phyloP scores from a whole-genome alignment of 345 rosid species.

The Durio zibethinus region DNA sequence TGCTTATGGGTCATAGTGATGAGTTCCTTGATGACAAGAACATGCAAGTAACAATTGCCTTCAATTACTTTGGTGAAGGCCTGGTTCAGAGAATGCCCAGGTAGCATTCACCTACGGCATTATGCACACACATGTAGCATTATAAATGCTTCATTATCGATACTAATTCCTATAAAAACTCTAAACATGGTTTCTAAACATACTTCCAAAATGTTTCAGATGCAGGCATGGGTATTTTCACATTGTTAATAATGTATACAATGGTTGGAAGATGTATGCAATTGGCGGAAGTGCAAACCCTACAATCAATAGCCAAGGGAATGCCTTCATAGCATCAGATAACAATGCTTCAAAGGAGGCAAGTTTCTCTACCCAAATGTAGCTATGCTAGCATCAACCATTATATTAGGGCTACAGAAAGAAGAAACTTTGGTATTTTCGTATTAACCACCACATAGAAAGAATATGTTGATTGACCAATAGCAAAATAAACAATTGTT shows the following conservation, averaged over 20 bases:
- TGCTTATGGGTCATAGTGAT: constrained; percentile 75
- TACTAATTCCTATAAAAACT: background rate
- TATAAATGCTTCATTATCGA: background rate
- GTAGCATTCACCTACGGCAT: constrained; percentile 20
- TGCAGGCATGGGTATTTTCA: constrained; percentile 75
- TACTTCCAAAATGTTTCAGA: constrained; percentile 30
- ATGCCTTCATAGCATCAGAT: constrained; percentile 53
- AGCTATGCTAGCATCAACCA: background rate
- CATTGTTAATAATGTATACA: constrained; percentile 57
- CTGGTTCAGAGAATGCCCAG: constrained; percentile 72
- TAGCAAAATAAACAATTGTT: background rate
- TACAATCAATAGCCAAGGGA: constrained; percentile 70
- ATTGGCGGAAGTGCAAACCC: constrained; percentile 77
- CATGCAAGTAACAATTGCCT: constrained; percentile 70
- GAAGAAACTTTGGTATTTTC: background rate
- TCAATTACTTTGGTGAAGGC: constrained; percentile 64
- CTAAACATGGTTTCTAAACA: background rate
- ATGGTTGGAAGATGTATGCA: constrained; percentile 63
- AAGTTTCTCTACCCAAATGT: constrained; percentile 7
- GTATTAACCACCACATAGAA: background rate
- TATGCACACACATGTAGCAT: background rate
- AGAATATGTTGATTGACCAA: background rate
- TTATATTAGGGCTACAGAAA: background rate
- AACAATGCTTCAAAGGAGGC: constrained; percentile 48
- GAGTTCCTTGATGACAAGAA: constrained; percentile 43